phyloP scores from a whole-genome alignment of 2,329 filamentous ascomycete genomes.

The Ceratocystis huliohia region DNA sequence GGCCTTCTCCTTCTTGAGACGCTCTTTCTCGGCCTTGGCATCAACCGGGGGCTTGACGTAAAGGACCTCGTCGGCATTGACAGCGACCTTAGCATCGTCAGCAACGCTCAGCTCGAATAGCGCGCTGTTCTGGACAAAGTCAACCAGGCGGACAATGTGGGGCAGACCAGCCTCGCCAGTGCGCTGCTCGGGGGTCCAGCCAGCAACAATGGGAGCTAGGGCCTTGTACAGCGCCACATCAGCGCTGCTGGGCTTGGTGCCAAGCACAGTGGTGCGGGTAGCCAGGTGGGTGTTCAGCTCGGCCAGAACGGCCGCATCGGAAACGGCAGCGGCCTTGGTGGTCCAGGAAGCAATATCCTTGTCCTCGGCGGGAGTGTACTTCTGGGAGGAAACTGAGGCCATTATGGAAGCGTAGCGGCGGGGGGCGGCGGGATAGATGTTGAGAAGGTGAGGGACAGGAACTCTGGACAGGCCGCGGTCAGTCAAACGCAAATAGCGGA shows the following conservation, averaged over 20 bases:
- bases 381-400: constrained; percentile 51
- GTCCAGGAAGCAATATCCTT: constrained; percentile 85
- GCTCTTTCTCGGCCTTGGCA: constrained; percentile 90
- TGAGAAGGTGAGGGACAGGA: constrained; percentile 27
- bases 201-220: constrained; percentile 61
- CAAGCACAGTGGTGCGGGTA: constrained; percentile 77
- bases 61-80: constrained; percentile 68
- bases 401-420: constrained; percentile 38
- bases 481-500: constrained; percentile 31
- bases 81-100: constrained; percentile 59
- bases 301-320: constrained; percentile 53
- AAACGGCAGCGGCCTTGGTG: constrained; percentile 35
- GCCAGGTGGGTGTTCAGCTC: constrained; percentile 78
- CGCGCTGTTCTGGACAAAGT: constrained; percentile 86
- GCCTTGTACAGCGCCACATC: constrained; percentile 74
- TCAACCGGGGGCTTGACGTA: constrained; percentile 84
- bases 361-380: constrained; percentile 68
- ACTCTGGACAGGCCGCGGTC: constrained; percentile 30
- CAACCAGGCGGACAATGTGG: constrained; percentile 79
- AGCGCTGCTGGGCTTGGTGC: constrained; percentile 76
- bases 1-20: constrained; percentile 90
- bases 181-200: constrained; percentile 73
- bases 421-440: constrained; percentile 27
- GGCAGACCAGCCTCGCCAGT: constrained; percentile 83
- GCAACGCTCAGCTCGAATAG: constrained; percentile 58